Evolutionary conservation across 192 early-diverging fungal species (phyloP).

Genomic region (Rhizoclosmatium sp.): DNA sequence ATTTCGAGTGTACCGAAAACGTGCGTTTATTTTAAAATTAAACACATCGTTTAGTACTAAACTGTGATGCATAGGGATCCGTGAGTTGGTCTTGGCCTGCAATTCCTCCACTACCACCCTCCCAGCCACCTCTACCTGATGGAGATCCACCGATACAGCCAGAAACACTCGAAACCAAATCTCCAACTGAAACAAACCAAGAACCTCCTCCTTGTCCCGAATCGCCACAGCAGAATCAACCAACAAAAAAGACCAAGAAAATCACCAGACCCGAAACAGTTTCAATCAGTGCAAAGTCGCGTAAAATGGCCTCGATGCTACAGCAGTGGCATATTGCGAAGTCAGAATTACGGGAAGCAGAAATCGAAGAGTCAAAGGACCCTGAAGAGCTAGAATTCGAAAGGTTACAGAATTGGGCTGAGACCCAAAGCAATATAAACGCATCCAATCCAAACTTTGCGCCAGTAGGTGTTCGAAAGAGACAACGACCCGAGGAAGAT

Average conservation of each 20-base stretch:
- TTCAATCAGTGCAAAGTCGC: conserved; percentile 30
- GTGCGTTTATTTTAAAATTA: background rate
- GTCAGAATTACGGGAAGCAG: conserved; percentile 10
- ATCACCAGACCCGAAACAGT: conserved; percentile 15
- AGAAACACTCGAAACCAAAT: background rate
- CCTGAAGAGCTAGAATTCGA: background rate
- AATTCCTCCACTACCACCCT: conserved; percentile 13
- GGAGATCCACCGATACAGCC: background rate
- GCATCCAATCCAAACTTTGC: conserved; percentile 29
- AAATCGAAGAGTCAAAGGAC: background rate
- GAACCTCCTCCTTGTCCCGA: background rate
- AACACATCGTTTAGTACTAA: too few species aligned
- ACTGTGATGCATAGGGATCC: background rate
- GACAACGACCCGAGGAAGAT: background rate
- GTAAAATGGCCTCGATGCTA: conserved; percentile 16
- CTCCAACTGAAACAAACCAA: background rate
- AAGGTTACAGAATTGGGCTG: conserved; percentile 21
- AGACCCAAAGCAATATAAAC: background rate
- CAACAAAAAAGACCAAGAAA: background rate
- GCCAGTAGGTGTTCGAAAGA: conserved; percentile 18
- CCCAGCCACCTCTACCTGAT: background rate
- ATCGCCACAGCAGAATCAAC: background rate
- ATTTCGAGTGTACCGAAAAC: conserved; percentile 28
- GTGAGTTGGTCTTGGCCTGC: conserved; percentile 38
- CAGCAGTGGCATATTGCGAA: conserved; percentile 33